A percentile compares a stretch with the other conserved stretches of the same genome.
Evolutionary conservation across 805 yeast genomes (phyloP).

Genomic region (Spathaspora passalidarum): DNA sequence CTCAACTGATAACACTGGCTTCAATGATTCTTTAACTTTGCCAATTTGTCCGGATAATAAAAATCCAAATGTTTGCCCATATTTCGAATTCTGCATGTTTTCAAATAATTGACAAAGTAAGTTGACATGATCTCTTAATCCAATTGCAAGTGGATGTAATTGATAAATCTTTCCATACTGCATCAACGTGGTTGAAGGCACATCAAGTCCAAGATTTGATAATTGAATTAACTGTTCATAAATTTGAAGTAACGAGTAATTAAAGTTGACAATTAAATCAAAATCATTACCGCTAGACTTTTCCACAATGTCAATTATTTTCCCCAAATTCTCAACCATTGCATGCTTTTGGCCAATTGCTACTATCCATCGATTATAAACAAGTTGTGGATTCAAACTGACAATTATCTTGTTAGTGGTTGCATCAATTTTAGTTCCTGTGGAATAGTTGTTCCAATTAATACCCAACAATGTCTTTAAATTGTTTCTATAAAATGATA

Average conservation of each 20-base stretch:
- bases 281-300: slow-evolving; percentile 14
- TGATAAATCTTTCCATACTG: slow-evolving; percentile 49
- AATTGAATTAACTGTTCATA: slow-evolving; percentile 56
- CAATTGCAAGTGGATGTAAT: slow-evolving; percentile 56
- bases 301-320: slow-evolving; percentile 37
- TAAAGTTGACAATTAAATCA: slow-evolving; percentile 50
- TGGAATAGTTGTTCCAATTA: slow-evolving; percentile 36
- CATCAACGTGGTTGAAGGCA: slow-evolving; percentile 52
- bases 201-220: slow-evolving; percentile 45
- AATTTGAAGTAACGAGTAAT: slow-evolving; percentile 37
- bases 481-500: slow-evolving; percentile 20
- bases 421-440: slow-evolving; percentile 56
- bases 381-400: slow-evolving; percentile 41
- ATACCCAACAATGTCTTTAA: slow-evolving; percentile 27
- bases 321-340: slow-evolving; percentile 18
- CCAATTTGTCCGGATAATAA: slow-evolving; percentile 36
- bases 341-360: slow-evolving; percentile 9
- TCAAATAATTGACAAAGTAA: slow-evolving; percentile 2
- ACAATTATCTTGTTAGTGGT: slow-evolving; percentile 47
- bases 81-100: slow-evolving; percentile 19
- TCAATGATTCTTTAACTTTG: slow-evolving; percentile 29
- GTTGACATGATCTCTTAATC: slow-evolving; percentile 25
- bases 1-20: slow-evolving; percentile 29
- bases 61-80: slow-evolving; percentile 39
- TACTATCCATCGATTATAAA: slow-evolving; percentile 50